Evolutionary conservation across 2,329 filamentous ascomycete species (phyloP).

Genomic region (Colletotrichum noveboracense): DNA sequence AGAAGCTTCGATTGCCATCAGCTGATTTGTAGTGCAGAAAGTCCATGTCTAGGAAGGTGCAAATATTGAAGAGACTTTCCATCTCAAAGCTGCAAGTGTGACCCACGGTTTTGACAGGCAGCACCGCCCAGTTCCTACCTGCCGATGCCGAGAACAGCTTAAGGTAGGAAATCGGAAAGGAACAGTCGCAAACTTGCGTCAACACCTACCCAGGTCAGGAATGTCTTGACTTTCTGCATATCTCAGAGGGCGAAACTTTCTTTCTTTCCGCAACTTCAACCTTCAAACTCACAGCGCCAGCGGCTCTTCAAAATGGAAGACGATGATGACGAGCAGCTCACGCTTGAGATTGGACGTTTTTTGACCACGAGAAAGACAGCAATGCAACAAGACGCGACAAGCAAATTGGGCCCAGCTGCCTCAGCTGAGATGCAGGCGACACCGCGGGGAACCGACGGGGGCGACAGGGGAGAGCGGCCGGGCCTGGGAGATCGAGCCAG

Average conservation of each 20-base stretch:
- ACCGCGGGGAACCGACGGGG: neutral
- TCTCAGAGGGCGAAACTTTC: neutral
- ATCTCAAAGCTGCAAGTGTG: neutral
- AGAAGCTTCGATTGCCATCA: neutral
- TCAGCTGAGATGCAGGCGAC: neutral
- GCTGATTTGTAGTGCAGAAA: neutral
- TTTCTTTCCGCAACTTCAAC: neutral
- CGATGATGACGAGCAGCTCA: neutral
- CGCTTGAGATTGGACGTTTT: neutral
- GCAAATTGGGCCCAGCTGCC: neutral
- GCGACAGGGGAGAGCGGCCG: neutral
- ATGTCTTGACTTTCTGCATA: neutral
- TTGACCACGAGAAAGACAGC: neutral
- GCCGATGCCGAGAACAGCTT: neutral
- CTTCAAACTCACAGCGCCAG: neutral
- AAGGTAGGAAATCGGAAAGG: neutral
- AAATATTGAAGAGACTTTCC: neutral
- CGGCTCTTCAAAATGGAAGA: neutral
- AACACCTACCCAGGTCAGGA: neutral
- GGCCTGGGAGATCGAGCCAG: neutral
- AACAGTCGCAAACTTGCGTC: neutral
- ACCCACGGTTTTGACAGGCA: neutral
- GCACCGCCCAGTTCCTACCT: neutral
- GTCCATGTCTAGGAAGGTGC: neutral
- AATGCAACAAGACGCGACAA: neutral